phyloP scores from a whole-genome alignment of 768 basidiomycete genomes.

The Psilocybe cubensis region DNA sequence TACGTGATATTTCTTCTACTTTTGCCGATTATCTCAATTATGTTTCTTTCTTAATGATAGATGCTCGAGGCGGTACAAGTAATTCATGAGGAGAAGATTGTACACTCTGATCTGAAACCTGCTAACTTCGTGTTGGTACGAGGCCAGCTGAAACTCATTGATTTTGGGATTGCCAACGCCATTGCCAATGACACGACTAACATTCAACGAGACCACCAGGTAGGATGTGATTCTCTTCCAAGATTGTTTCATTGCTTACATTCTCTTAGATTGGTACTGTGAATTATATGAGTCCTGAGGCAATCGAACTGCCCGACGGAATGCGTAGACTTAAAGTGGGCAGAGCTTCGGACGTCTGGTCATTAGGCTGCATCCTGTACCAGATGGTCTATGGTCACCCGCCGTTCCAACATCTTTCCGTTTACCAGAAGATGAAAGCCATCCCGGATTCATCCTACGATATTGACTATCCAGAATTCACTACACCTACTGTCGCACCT shows the following conservation, averaged over 20 bases:
- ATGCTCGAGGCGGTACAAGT: slow-evolving; percentile 99
- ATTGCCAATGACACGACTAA: slow-evolving; percentile 99
- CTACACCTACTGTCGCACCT: slow-evolving; percentile 54
- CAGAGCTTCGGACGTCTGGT: slow-evolving; percentile 96
- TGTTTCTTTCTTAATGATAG: slow-evolving; percentile 41
- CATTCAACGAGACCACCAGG: slow-evolving; percentile 95
- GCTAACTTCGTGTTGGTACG: slow-evolving; percentile 98
- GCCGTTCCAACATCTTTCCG: slow-evolving; percentile 85
- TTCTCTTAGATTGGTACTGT: slow-evolving; percentile 84
- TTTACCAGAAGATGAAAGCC: slow-evolving; percentile 91
- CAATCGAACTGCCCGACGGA: slow-evolving; percentile 86
- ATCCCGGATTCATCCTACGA: slow-evolving; percentile 79
- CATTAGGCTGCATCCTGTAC: slow-evolving; percentile 95
- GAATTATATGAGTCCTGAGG: slow-evolving; percentile 99
- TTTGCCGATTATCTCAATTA: not conserved
- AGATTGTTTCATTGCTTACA: not conserved
- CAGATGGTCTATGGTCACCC: slow-evolving; percentile 97
- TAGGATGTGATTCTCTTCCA: slow-evolving; percentile 28
- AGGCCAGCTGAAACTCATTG: slow-evolving; percentile 95
- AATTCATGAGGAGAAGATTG: slow-evolving; percentile 97
- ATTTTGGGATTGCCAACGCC: slow-evolving; percentile 99
- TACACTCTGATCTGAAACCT: slow-evolving; percentile 97
- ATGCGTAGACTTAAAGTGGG: slow-evolving; percentile 94
- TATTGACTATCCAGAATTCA: slow-evolving; percentile 83
- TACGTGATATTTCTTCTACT: slow-evolving; percentile 32